These are phyloP conservation scores for Entamoeba invadens DNA, from an alignment of 208 protist genomes.

Conservation along the genomic window DNA sequence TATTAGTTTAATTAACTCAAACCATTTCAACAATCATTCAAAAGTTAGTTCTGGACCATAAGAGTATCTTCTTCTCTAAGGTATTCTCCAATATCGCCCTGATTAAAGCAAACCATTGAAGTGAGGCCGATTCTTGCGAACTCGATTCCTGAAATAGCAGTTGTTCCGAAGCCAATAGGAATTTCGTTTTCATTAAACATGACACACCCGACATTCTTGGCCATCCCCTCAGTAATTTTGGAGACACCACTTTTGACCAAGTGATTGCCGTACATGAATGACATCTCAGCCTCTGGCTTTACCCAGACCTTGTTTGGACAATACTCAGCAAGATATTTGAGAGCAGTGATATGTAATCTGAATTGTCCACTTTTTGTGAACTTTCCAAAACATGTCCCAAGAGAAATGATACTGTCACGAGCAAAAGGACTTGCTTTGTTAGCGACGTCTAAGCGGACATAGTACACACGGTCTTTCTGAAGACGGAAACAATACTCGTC, in stretches of 20 bases:
- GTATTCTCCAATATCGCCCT: conserved; percentile 45
- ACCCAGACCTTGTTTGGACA: conserved; percentile 89
- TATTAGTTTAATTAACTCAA: no score
- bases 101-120: conserved; percentile 39
- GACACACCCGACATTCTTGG: conserved; percentile 41
- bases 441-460: conserved; percentile 17
- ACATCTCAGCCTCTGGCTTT: conserved; percentile 90
- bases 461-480: conserved; percentile 26
- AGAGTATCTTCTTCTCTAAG: conserved; percentile 31
- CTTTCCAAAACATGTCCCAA: conserved; percentile 31
- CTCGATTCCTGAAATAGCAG: conserved; percentile 26
- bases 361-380: conserved; percentile 32
- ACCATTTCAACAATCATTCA: no score
- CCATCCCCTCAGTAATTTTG: conserved; percentile 86
- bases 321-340: conserved; percentile 2
- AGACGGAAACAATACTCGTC: conserved; percentile 24
- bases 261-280: conserved; percentile 93
- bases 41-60: not conserved
- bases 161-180: conserved; percentile 44
- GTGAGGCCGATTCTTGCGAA: conserved; percentile 16
- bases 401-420: conserved; percentile 7
- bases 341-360: conserved; percentile 21
- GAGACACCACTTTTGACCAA: conserved; percentile 83
- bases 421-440: not conserved
- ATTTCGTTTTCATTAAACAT: conserved; percentile 38